Conservation (phyloP, 2,329 filamentous ascomycete species). For the Colletotrichum sp. region DNA sequence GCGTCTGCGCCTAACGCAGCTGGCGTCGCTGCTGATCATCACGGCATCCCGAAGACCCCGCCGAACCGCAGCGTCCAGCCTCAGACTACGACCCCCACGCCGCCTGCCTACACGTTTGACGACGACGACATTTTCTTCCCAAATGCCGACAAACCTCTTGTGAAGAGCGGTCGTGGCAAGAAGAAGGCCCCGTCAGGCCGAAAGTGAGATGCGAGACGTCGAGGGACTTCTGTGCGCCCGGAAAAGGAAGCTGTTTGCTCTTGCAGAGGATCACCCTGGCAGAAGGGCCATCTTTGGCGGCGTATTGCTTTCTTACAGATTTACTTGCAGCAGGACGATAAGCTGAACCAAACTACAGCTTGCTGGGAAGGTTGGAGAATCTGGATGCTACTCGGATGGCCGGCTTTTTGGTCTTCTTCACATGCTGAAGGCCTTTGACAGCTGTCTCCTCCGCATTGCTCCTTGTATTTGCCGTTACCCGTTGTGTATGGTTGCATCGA, state of each 20-base stretch:
- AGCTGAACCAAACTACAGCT: not conserved
- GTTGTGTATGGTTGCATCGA: not conserved
- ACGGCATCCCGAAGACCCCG: not conserved
- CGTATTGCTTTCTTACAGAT: not conserved
- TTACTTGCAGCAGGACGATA: not conserved
- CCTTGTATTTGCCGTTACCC: not conserved
- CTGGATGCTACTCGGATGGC: not conserved
- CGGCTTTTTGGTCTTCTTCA: not conserved
- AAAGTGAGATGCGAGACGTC: not conserved
- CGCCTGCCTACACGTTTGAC: not conserved
- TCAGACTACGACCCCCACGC: not conserved
- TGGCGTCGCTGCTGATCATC: not conserved
- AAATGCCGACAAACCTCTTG: not conserved
- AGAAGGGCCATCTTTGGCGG: not conserved
- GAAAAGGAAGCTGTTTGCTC: not conserved
- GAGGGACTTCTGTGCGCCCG: not conserved
- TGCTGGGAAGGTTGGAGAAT: not conserved
- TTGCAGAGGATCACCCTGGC: not conserved
- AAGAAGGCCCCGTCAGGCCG: not conserved
- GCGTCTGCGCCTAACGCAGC: not conserved
- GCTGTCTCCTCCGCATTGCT: not conserved
- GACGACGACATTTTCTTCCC: conserved; percentile 14
- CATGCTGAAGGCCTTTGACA: not conserved
- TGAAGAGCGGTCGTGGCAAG: not conserved
- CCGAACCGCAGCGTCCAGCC: not conserved